Conservation (phyloP, 2,329 filamentous ascomycete species). For the Paracorniculantispora psalliotae region DNA sequence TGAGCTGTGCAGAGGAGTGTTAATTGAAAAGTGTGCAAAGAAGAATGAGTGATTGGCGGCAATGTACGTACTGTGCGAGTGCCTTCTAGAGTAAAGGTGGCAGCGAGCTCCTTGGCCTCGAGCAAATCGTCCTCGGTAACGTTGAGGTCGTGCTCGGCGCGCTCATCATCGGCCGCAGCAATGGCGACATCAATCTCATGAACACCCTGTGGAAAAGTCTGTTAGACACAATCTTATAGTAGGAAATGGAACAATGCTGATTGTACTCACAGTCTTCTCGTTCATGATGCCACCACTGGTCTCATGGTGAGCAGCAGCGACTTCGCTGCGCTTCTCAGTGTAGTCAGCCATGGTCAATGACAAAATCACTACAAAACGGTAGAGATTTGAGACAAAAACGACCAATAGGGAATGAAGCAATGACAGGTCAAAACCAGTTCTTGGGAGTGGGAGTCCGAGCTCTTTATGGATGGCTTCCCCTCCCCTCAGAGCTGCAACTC, state of each 20-base stretch:
- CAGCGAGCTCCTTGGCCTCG: constrained; percentile 27
- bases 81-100: constrained; percentile 23
- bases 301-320: neutral
- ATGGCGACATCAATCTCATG: constrained; percentile 2
- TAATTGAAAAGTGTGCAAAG: neutral
- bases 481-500: neutral
- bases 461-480: constrained; percentile 3
- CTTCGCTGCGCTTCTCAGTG: constrained; percentile 9
- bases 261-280: neutral
- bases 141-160: constrained; percentile 21
- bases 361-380: neutral
- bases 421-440: neutral
- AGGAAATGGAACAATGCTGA: neutral
- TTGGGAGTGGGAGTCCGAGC: neutral
- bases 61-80: constrained; percentile 17
- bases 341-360: constrained; percentile 7
- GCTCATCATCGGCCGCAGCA: constrained; percentile 1
- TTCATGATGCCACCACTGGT: neutral
- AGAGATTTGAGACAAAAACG: neutral
- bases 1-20: constrained; percentile 15
- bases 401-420: neutral
- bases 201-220: neutral
- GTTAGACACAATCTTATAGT: neutral
- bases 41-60: neutral
- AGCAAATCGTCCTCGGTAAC: constrained; percentile 29